Conservation (phyloP, 495 filamentous ascomycete species). For the Podospora didyma region DNA sequence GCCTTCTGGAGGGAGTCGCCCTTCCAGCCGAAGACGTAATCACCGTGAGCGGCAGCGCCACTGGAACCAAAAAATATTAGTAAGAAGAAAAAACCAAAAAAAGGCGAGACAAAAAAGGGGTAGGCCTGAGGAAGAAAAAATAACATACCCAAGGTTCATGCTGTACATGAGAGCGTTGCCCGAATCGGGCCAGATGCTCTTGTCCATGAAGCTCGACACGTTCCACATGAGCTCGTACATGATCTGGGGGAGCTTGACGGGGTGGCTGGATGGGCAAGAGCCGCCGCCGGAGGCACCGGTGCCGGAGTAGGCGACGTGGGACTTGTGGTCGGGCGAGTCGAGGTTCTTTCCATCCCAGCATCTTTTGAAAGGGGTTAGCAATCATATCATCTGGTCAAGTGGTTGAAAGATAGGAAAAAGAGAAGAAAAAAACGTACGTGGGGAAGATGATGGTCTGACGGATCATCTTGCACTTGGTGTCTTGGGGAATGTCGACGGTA, state of each 20-base stretch:
- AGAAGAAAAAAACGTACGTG: conserved; percentile 24
- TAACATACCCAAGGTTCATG: conserved; percentile 48
- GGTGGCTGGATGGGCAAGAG: conserved; percentile 56
- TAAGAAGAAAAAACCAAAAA: neutral
- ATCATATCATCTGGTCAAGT: neutral
- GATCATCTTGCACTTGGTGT: conserved; percentile 51
- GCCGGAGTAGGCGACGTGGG: conserved; percentile 58
- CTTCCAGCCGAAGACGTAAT: conserved; percentile 82
- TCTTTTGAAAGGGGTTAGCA: conserved; percentile 13
- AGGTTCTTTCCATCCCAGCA: conserved; percentile 54
- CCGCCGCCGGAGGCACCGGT: conserved; percentile 50
- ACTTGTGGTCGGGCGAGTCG: conserved; percentile 61
- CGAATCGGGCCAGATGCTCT: conserved; percentile 50
- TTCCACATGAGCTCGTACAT: conserved; percentile 70
- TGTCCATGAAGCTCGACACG: conserved; percentile 51
- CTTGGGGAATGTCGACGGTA: conserved; percentile 53
- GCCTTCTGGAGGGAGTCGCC: conserved; percentile 58
- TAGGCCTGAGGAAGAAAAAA: too few relatives aligned
- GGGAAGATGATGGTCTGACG: conserved; percentile 61
- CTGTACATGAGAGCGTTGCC: conserved; percentile 52
- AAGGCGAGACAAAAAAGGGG: neutral
- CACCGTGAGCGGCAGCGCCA: conserved; percentile 58
- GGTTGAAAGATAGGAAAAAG: neutral
- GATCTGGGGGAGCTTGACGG: conserved; percentile 60
- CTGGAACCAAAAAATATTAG: conserved; percentile 13